These are phyloP conservation scores for Dictyostelium intermedium DNA, from an alignment of 78 protist genomes.

Conservation along the genomic window DNA sequence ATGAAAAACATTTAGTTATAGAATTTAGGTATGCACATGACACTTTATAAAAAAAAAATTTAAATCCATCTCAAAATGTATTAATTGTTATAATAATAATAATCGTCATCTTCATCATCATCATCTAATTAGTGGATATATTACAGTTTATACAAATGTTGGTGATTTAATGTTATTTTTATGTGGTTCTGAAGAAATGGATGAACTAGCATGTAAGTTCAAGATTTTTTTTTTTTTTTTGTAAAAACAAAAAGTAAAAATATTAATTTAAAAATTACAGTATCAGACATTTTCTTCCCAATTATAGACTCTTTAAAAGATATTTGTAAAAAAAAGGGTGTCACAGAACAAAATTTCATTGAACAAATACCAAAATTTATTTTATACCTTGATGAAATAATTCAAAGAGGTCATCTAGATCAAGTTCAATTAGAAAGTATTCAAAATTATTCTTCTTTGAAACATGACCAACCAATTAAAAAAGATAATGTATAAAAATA, in stretches of 20 bases:
- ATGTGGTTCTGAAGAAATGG: constrained; percentile 58
- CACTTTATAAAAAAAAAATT: not conserved
- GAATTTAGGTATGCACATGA: not conserved
- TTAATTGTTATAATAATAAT: not conserved
- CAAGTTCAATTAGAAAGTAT: constrained; percentile 59
- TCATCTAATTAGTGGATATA: constrained; percentile 8
- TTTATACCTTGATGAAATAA: constrained; percentile 59
- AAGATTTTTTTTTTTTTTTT: too few relatives aligned
- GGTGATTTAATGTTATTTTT: constrained; percentile 66
- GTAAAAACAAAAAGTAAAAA: too few relatives aligned
- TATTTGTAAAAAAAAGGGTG: constrained; percentile 69
- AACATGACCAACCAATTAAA: constrained; percentile 63
- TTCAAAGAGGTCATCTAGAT: constrained; percentile 71
- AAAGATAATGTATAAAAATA: constrained; percentile 46
- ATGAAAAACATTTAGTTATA: constrained; percentile 54
- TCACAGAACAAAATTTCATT: constrained; percentile 34
- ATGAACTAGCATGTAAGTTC: constrained; percentile 59
- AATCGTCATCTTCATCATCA: not conserved
- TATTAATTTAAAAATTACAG: not conserved
- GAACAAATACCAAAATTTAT: constrained; percentile 77
- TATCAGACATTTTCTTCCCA: constrained; percentile 58
- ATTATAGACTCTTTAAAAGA: constrained; percentile 53
- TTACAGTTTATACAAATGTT: constrained; percentile 41
- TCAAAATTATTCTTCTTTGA: constrained; percentile 35
- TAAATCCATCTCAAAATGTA: not conserved